Evolutionary conservation across 257 asterid genomes (phyloP).

Genomic region (Paulownia fortunei): DNA sequence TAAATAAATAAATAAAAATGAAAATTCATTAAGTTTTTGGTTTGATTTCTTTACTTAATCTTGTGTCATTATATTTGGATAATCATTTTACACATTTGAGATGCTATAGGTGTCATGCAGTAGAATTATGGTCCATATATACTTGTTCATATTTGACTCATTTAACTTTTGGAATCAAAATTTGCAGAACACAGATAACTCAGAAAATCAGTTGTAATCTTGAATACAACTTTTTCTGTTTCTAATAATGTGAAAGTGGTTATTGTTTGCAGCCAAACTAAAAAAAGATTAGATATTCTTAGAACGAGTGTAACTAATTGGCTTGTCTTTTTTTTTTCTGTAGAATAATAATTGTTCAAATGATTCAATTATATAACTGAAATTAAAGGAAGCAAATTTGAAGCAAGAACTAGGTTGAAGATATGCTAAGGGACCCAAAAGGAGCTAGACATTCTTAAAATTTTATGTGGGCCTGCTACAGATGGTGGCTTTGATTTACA

Average conservation of each 20-base stretch:
- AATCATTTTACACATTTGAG: neutral
- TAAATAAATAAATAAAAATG: neutral
- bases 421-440: neutral
- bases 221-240: neutral
- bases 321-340: neutral
- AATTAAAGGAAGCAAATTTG: conserved; percentile 19
- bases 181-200: neutral
- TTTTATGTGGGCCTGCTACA: conserved; percentile 20
- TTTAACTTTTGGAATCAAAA: neutral
- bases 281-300: neutral
- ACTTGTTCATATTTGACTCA: neutral
- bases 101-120: neutral
- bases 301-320: neutral
- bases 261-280: neutral
- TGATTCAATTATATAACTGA: conserved; percentile 6
- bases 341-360: neutral
- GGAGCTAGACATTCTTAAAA: conserved; percentile 29
- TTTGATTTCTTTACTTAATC: neutral
- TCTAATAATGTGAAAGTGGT: neutral
- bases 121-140: neutral
- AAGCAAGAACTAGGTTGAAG: conserved; percentile 19
- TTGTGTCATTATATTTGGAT: neutral
- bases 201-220: neutral
- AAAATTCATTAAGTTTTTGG: neutral
- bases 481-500: conserved; percentile 28